Percentiles rank a stretch among this genome's conserved stretches.
phyloP scores from a whole-genome alignment of 257 asterid species.

The Solanum acaule region DNA sequence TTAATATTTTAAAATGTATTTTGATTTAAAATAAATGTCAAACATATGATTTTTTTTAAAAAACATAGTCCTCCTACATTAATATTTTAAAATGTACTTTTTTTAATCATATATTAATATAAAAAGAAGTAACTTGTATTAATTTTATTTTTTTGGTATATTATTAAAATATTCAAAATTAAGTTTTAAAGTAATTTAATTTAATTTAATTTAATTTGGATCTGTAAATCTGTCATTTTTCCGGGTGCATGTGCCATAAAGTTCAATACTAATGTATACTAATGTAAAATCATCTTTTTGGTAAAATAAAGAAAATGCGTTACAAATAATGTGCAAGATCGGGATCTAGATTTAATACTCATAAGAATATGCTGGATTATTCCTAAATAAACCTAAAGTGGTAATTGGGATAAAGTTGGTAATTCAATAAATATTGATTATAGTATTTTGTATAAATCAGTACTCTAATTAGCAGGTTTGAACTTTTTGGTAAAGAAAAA shows the following conservation, averaged over 20 bases:
- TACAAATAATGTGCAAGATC: background rate
- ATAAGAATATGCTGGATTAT: background rate
- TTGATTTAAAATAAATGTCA: background rate
- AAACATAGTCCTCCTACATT: background rate
- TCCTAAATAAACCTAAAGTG: too few relatives aligned
- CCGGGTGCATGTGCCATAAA: background rate
- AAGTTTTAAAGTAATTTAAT: background rate
- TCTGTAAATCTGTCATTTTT: background rate
- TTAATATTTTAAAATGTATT: background rate
- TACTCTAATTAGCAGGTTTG: too few relatives aligned
- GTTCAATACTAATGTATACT: background rate
- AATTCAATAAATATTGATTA: too few relatives aligned
- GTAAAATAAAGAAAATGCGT: background rate
- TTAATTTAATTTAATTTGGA: background rate
- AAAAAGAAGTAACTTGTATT: background rate
- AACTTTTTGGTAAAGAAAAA: background rate
- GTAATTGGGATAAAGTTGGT: too few relatives aligned
- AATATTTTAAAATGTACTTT: background rate
- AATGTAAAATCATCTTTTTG: background rate
- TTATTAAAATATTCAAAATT: background rate
- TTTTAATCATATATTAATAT: background rate
- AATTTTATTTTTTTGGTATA: background rate
- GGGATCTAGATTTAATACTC: background rate
- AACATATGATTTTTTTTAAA: background rate
- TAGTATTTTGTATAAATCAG: too few relatives aligned